Evolutionary conservation across 1,284 basidiomycete species (phyloP), one percentile per base, ranked within the genome.

Genomic region (Neolentinus lepideus): DNA sequence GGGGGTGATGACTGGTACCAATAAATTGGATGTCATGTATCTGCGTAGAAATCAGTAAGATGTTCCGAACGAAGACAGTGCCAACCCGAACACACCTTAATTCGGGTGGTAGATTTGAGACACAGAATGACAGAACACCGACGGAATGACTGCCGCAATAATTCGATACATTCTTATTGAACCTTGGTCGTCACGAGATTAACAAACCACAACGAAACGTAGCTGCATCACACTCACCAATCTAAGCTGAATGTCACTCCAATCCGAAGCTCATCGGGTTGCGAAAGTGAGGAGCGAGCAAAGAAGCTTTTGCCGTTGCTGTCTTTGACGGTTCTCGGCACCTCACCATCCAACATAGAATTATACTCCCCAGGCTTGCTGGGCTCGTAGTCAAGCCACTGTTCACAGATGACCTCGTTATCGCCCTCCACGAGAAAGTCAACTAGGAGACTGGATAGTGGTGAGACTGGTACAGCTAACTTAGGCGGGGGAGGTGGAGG

Each of bases 61-160:
- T 3, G 57, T 22, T 12, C 26, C 6, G 3, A 52, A 36, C 14
- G 22, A 52, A 21, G n/a, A 19, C 12, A 45, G 21, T 6, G 29
- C n/a, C 6, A 31, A 6, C 29, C 6, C 4, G 29, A 31, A 36
- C 60, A 9, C 57, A 61, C 62, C 56, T 22, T 10, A 63, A 55
- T n/a, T 55, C 52, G 1, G 57, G 46, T 16, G 58, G 57, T 3
- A 64, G 56, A 38, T 61, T 64, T 1, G 55, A 33, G 12, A 64
- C 26, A 24, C 56, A 57, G 29, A 60, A 57, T 0, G 61, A 61
- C 3, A 64, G 21, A 1, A 52, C 52, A 14, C 61, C 61, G 33
- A 27, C 33, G 27, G 54, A 51, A 52, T 56, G 50, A 16, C 47
- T 50, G 10, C 47, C 27, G 22, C 9, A 8, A 26, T 25, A 50